Evolutionary conservation across 129 eudicot species (phyloP).

Genomic region (Gnaphalium uliginosum): DNA sequence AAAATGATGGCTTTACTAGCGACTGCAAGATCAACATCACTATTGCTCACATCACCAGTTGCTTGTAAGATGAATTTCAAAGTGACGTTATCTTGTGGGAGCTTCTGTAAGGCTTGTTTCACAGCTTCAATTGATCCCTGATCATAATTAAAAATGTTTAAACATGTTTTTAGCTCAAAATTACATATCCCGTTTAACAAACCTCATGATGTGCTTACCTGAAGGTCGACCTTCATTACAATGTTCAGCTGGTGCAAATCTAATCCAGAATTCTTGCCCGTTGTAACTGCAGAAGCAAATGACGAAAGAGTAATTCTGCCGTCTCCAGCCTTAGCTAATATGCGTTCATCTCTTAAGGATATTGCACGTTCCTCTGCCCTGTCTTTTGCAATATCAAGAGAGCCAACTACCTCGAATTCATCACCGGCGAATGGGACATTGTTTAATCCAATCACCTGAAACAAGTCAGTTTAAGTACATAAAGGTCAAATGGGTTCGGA

Average conservation of each 20-base stretch:
- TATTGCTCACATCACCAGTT: conserved; percentile 79
- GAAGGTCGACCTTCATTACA: conserved; percentile 85
- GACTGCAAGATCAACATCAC: conserved; percentile 95
- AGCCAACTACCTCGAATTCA: conserved; percentile 87
- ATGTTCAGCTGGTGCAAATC: conserved; percentile 89
- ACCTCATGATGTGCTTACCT: conserved; percentile 48
- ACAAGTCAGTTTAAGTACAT: background rate
- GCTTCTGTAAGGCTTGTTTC: conserved; percentile 86
- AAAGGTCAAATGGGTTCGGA: background rate
- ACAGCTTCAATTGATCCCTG: conserved; percentile 98
- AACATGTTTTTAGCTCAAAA: conserved; percentile 12
- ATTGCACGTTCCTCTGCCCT: conserved; percentile 79
- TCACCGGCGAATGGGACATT: conserved; percentile 93
- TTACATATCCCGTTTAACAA: conserved; percentile 1
- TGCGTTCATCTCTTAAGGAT: conserved; percentile 61
- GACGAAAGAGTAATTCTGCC: conserved; percentile 87
- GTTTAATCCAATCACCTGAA: conserved; percentile 86
- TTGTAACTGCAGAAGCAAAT: conserved; percentile 84
- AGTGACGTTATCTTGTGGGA: conserved; percentile 90
- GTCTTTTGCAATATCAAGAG: conserved; percentile 86
- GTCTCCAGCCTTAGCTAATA: conserved; percentile 85
- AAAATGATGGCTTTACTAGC: conserved; percentile 81
- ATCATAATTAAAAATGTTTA: conserved; percentile 25
- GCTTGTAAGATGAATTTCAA: conserved; percentile 87
- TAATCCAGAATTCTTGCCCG: conserved; percentile 69